Percentiles rank a stretch among this genome's conserved stretches.
These are phyloP conservation scores for Russula emetica DNA, from an alignment of 768 basidiomycete species.

Conservation along the genomic window DNA sequence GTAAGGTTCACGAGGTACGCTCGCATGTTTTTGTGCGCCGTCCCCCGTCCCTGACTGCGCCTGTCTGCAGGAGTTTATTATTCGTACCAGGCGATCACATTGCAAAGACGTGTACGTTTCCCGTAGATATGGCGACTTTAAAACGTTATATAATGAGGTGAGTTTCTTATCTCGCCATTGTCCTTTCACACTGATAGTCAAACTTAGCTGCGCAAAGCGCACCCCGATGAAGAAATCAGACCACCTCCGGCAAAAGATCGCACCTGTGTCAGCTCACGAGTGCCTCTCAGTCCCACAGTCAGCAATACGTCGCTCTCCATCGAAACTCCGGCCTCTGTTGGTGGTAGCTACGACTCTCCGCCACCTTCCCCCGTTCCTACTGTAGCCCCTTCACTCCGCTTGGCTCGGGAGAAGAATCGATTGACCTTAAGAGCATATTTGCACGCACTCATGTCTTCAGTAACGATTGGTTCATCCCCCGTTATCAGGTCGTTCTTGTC, in stretches of 20 bases:
- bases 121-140: conserved; percentile 93
- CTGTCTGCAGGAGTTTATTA: conserved; percentile 81
- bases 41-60: neutral
- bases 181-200: conserved; percentile 22
- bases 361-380: conserved; percentile 22
- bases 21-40: conserved; percentile 11
- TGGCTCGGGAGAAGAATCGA: conserved; percentile 91
- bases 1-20: conserved; percentile 80
- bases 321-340: conserved; percentile 13
- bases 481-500: conserved; percentile 84
- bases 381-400: conserved; percentile 36
- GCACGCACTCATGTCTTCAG: conserved; percentile 67
- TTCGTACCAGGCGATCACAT: conserved; percentile 74
- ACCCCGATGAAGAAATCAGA: conserved; percentile 77
- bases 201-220: conserved; percentile 74
- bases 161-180: conserved; percentile 26
- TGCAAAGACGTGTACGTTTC: conserved; percentile 81
- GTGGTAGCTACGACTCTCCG: conserved; percentile 30
- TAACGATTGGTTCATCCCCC: conserved; percentile 75
- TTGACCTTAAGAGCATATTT: conserved; percentile 91
- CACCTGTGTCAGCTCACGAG: conserved; percentile 53
- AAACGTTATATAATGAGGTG: conserved; percentile 80
- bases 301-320: conserved; percentile 15
- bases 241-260: conserved; percentile 88
- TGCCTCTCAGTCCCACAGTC: conserved; percentile 34